Conservation (phyloP, 2,329 filamentous ascomycete genomes). For the Aspergillus ibericus region DNA sequence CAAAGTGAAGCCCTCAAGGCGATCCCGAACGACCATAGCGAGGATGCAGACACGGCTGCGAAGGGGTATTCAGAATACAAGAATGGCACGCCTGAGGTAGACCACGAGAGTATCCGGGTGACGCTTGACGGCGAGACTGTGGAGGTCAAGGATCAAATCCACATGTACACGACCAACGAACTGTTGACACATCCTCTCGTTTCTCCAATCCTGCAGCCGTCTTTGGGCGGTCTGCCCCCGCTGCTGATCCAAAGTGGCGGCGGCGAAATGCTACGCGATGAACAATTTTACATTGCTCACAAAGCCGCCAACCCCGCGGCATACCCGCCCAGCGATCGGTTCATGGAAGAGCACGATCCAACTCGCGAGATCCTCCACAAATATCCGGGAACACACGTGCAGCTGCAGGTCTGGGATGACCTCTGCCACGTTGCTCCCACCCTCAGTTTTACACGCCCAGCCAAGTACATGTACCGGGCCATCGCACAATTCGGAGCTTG, state of each 20-base stretch:
- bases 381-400: conserved; percentile 83
- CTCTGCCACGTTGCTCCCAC: conserved; percentile 90
- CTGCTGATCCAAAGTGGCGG: conserved; percentile 84
- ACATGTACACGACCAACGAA: conserved; percentile 82
- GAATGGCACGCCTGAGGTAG: conserved; percentile 16
- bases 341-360: conserved; percentile 63
- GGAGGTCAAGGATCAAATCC: conserved; percentile 85
- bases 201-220: conserved; percentile 83
- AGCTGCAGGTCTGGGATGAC: conserved; percentile 94
- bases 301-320: conserved; percentile 82
- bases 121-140: conserved; percentile 69
- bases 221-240: conserved; percentile 84
- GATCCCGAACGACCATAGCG: conserved; percentile 16
- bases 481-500: conserved; percentile 92
- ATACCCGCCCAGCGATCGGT: conserved; percentile 68
- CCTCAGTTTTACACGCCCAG: conserved; percentile 91
- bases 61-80: conserved; percentile 30
- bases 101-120: conserved; percentile 38
- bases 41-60: conserved; percentile 34
- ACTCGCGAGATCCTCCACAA: conserved; percentile 56
- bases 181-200: conserved; percentile 84
- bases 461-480: conserved; percentile 92
- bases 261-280: conserved; percentile 84
- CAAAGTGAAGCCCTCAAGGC: conserved; percentile 22
- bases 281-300: conserved; percentile 93